These are phyloP conservation scores for Phytopythium helicoides DNA, from an alignment of 352 stramenopile genomes.

Conservation along the genomic window DNA sequence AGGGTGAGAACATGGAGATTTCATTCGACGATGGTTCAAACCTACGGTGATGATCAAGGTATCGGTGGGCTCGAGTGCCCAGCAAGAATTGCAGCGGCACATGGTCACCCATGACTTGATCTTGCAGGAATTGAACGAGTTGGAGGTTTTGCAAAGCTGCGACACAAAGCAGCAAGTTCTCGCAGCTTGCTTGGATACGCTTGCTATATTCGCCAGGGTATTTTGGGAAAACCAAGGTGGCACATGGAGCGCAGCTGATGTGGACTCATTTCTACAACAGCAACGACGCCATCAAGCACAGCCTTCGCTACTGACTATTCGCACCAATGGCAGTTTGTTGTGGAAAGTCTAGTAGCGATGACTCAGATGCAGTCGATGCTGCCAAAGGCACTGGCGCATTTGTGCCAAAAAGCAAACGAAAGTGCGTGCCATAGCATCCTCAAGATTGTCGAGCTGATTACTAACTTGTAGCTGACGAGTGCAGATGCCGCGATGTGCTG, in stretches of 20 bases:
- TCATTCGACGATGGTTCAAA: neutral
- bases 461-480: neutral
- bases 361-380: constrained; percentile 8
- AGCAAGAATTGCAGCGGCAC: constrained; percentile 72
- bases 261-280: neutral
- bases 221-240: too few species aligned
- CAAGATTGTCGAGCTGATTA: neutral
- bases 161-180: too few species aligned
- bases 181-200: too few species aligned
- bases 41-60: constrained; percentile 10
- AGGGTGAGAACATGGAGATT: neutral
- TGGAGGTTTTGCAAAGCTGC: too few species aligned
- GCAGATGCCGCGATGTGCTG: constrained; percentile 73
- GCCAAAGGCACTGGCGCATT: constrained; percentile 19
- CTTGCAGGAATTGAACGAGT: constrained; percentile 1
- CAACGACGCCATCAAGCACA: neutral
- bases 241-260: too few species aligned
- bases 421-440: constrained; percentile 9
- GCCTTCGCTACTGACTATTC: too few species aligned
- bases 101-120: constrained; percentile 40
- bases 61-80: constrained; percentile 38
- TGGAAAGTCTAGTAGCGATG: constrained; percentile 14
- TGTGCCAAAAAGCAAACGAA: constrained; percentile 25
- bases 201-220: too few species aligned
- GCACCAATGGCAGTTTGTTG: constrained; percentile 9